Conservation (phyloP, 2,329 filamentous ascomycete species). For the Aspergillus ochraceoroseus region DNA sequence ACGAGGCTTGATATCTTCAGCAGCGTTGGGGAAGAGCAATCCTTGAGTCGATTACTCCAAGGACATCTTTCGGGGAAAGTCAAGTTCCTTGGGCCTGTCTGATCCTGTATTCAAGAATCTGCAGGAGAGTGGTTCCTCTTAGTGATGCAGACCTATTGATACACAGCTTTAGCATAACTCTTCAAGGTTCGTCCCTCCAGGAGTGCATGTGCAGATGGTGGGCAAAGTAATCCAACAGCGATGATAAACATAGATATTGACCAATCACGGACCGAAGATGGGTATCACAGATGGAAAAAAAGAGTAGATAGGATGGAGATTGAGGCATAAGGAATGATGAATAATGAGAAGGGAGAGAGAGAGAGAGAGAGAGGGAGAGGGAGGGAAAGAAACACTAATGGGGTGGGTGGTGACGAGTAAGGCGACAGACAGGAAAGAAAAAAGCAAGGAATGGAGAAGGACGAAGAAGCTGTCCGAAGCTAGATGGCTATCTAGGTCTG, state of each 20-base stretch:
- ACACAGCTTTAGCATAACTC: slow-evolving; percentile 4
- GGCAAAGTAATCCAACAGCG: not conserved
- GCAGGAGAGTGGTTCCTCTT: not conserved
- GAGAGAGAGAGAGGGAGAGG: not conserved
- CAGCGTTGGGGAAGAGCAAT: slow-evolving; percentile 8
- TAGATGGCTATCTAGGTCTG: not conserved
- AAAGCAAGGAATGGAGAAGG: slow-evolving; percentile 1
- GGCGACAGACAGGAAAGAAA: slow-evolving; percentile 1
- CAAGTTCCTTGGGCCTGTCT: not conserved
- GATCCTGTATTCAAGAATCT: not conserved
- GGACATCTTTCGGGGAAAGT: slow-evolving; percentile 1
- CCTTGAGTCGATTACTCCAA: not conserved
- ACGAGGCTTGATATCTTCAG: slow-evolving; percentile 11
- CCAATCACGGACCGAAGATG: slow-evolving; percentile 1
- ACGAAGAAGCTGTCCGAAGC: not conserved
- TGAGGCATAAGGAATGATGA: slow-evolving; percentile 4
- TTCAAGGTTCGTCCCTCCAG: not conserved
- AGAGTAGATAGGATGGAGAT: not conserved
- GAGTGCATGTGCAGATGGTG: not conserved
- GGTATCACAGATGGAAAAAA: slow-evolving; percentile 3
- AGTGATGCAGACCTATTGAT: slow-evolving; percentile 3
- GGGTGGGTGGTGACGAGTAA: not conserved
- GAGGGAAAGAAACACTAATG: slow-evolving; percentile 1
- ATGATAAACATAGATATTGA: not conserved
- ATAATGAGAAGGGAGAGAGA: not conserved